Evolutionary conservation across 2,329 filamentous ascomycete genomes (phyloP), one percentile per base, ranked within the genome.

Genomic region (Raffaelea deltoideospora): DNA sequence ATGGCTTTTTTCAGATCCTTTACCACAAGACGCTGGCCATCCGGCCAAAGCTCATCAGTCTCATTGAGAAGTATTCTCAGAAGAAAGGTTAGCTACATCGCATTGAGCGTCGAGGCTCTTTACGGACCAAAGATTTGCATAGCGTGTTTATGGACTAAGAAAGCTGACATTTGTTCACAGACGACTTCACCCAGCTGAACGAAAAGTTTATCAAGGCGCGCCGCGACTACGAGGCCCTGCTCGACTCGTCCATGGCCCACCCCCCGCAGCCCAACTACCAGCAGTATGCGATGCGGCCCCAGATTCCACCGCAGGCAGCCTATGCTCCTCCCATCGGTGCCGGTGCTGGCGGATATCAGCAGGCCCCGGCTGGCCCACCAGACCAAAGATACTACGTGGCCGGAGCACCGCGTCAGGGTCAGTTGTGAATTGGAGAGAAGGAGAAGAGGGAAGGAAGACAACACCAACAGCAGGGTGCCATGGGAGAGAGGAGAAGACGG

Each of bases 201-300:
- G 90, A 98, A 58, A 96, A 96, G 61, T 98, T 98, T 58, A 96
- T 98, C 67, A 98, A 98, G 60, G 90, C 90, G 32, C 79, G 90
- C 45, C 75, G 88, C 49, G 90, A 98, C 59, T 98, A 98, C 55
- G 90, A 98, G 59, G 78, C 83, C 22, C 69, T 98, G n/a, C 66
- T 98, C 17, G 90, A 98, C 57, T 81, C 84, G 15, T 96, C 88
- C 38, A 96, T 98, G 88, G 77, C 87, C 1, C 88, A 95, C 47
- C 81, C 87, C n/a, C 76, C 82, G 36, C 80, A 83, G 50, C 74
- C 79, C 33, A 74, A 69, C 46, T 90, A 88, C 53, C 78, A 81
- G 48, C 76, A 83, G 46, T 76, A 76, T 44, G 60, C 64, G 31
- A 63, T 74, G 57, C 63, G 68, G 23, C 68, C 69, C 11, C 60